Evolutionary conservation across 78 protist species (phyloP), one percentile per base, ranked within the genome.

Genomic region (Dictyostelium firmibasis): DNA sequence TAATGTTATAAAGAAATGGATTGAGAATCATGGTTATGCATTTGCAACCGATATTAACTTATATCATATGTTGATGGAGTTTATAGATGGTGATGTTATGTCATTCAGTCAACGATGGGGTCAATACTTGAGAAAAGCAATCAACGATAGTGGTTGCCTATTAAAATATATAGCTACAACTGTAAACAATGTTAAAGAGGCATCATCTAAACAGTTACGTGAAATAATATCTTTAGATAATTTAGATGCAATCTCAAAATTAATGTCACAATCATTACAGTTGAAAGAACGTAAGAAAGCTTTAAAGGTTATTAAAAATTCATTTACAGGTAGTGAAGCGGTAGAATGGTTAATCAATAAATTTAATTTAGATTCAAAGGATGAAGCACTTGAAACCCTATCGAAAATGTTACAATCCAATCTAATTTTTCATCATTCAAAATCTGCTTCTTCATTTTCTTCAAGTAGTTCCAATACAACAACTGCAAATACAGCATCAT

Each of bases 1-100:
- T 1, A 86, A 86, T 72, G 86, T 93, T 0, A 29, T 93, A 74
- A 93, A 93, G 92, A 93, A 85, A 64, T 93, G 96, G 96, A 69
- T 93, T 29, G 96, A 93, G 27, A 57, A 67, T 16, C 96, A 93
- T 60, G 35, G 67, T 2, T 78, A 93, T 74, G 87, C 64, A 57
- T 93, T 93, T 44, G 43, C 27, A 11, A n/a, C 11, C 20, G 38
- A 64, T 10, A 38, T 41, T 43, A 5, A 62, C 47, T 57, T 67
- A 2, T 81, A 64, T 50, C 11, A 20, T 0, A 53, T 79, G 38
- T 70, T 89, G 10, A 6, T 81, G 25, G 94, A 89, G 1, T 20
- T 70, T 6, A 44, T 89, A 4, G 83, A 77, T 38, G 27, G 9
- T 43, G 60, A 77, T n/a, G 60, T 77, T 2, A 33, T 53, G 35